Conservation (phyloP, 371 early-diverging fungal species). For the Choanephora cucurbitarum region DNA sequence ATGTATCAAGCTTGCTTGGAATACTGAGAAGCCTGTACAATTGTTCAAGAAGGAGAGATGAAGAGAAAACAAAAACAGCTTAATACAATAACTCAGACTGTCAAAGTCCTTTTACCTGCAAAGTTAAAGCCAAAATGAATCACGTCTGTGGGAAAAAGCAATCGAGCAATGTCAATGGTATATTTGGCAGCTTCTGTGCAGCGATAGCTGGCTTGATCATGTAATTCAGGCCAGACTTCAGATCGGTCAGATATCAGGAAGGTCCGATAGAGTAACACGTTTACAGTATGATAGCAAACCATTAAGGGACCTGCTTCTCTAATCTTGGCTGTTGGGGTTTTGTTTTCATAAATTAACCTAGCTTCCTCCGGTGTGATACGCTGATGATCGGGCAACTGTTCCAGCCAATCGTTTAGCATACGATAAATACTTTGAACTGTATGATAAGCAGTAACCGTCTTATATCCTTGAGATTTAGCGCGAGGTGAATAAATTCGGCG, state of each 20-base stretch:
- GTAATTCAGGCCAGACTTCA: slow-evolving; percentile 23
- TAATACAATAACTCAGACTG: no score
- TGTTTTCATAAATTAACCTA: slow-evolving; percentile 1
- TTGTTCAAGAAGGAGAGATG: background rate
- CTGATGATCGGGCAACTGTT: slow-evolving; percentile 32
- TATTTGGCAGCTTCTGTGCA: slow-evolving; percentile 55
- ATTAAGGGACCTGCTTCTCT: slow-evolving; percentile 49
- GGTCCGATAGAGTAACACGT: slow-evolving; percentile 56
- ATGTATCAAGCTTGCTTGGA: slow-evolving; percentile 36
- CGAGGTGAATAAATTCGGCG: slow-evolving; percentile 48
- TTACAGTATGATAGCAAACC: slow-evolving; percentile 41
- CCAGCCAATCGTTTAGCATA: slow-evolving; percentile 42
- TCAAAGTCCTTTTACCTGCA: slow-evolving; percentile 18
- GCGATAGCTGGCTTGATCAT: slow-evolving; percentile 24
- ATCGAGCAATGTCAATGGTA: slow-evolving; percentile 45
- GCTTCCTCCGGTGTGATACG: slow-evolving; percentile 23
- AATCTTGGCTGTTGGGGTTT: slow-evolving; percentile 13
- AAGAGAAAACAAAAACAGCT: background rate
- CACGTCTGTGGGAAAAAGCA: slow-evolving; percentile 15
- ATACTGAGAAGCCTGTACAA: slow-evolving; percentile 24
- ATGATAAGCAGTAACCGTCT: slow-evolving; percentile 18
- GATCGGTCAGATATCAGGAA: slow-evolving; percentile 35
- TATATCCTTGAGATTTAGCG: slow-evolving; percentile 39
- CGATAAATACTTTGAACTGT: slow-evolving; percentile 34
- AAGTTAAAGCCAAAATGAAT: slow-evolving; percentile 30